A percentile compares a stretch with the other conserved stretches of the same genome.
These are phyloP conservation scores for Dacryopinax primogenitus DNA, from an alignment of 768 basidiomycete species.

Conservation along the genomic window DNA sequence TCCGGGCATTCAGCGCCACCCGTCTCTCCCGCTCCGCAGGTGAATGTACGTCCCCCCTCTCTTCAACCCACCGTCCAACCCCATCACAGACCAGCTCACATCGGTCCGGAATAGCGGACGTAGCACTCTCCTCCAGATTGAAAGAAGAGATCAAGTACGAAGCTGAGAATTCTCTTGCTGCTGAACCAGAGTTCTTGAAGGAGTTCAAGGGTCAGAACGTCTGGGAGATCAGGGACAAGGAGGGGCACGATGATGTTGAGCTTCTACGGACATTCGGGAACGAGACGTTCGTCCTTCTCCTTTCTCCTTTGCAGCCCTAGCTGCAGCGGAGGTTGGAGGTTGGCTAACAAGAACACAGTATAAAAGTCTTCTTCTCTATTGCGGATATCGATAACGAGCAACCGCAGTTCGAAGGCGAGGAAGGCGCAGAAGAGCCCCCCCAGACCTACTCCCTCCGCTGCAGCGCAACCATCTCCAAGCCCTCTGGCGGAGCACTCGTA, in stretches of 20 bases:
- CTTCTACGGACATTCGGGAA: conserved; percentile 78
- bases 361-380: conserved; percentile 86
- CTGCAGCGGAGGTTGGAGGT: not conserved
- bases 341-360: conserved; percentile 33
- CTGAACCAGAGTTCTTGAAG: conserved; percentile 61
- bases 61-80: not conserved
- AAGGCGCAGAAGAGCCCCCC: conserved; percentile 28
- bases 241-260: conserved; percentile 58
- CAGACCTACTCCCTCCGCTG: conserved; percentile 57
- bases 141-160: conserved; percentile 79
- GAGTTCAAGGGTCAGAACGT: conserved; percentile 57
- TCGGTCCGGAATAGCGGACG: conserved; percentile 47
- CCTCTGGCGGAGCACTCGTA: conserved; percentile 52
- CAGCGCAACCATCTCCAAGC: conserved; percentile 75
- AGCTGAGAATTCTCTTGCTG: conserved; percentile 39
- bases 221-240: conserved; percentile 52
- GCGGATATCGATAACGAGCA: conserved; percentile 58
- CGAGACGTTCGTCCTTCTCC: conserved; percentile 51
- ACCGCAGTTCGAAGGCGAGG: conserved; percentile 19
- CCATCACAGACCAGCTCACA: not conserved
- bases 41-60: conserved; percentile 28
- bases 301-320: not conserved
- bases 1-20: conserved; percentile 35
- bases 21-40: conserved; percentile 31
- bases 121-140: conserved; percentile 60